Conservation (phyloP, 768 basidiomycete species). For the Tephrocybe sp. region DNA sequence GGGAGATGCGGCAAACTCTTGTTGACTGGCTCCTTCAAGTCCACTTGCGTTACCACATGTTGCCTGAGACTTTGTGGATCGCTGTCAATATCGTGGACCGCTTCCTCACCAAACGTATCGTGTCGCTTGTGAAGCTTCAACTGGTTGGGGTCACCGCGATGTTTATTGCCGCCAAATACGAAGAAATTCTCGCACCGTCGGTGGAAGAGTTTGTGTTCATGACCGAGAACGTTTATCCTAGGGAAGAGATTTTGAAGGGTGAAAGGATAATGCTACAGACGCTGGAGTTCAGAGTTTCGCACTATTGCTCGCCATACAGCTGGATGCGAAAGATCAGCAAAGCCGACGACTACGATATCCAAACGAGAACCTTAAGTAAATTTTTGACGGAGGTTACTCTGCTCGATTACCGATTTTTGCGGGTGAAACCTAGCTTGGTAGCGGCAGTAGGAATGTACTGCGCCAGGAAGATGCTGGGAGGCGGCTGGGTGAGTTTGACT, state of each 20-base stretch:
- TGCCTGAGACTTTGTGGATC: conserved; percentile 99
- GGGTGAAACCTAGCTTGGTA: conserved; percentile 89
- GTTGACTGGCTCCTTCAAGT: conserved; percentile 99
- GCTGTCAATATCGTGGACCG: conserved; percentile 96
- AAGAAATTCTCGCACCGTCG: conserved; percentile 95
- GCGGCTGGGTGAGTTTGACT: conserved; percentile 84
- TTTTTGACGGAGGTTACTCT: conserved; percentile 96
- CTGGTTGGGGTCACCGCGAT: conserved; percentile 98
- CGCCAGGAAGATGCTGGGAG: conserved; percentile 89
- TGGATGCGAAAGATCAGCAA: conserved; percentile 99
- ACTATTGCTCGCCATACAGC: conserved; percentile 98
- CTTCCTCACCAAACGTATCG: conserved; percentile 85
- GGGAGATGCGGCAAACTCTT: conserved; percentile 94
- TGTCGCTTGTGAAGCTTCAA: conserved; percentile 88
- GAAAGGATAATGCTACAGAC: conserved; percentile 96
- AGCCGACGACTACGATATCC: conserved; percentile 98
- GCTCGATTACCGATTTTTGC: conserved; percentile 88
- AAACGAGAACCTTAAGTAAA: conserved; percentile 95
- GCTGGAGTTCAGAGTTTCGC: conserved; percentile 92
- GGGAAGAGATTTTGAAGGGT: conserved; percentile 97
- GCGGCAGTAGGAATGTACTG: conserved; percentile 99
- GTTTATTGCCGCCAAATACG: conserved; percentile 99
- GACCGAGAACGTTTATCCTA: conserved; percentile 92
- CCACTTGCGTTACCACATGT: conserved; percentile 97
- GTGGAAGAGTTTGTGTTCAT: conserved; percentile 99